phyloP scores from a whole-genome alignment of 164 flowering plant species.

The Cinnamomum micranthum region DNA sequence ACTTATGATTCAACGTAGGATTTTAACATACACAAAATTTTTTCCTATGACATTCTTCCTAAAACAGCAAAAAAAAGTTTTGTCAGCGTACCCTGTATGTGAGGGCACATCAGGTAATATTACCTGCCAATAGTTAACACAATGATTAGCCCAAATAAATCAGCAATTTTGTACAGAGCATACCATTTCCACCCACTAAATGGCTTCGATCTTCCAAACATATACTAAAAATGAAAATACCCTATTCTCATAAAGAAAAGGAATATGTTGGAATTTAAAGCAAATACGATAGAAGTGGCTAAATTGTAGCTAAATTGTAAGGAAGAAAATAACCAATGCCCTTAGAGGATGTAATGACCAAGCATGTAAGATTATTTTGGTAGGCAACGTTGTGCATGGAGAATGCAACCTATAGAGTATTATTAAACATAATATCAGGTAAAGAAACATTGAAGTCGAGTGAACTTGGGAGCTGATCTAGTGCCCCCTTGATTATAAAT shows the following conservation, averaged over 20 bases:
- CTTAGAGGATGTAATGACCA: no score
- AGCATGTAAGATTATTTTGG: no score
- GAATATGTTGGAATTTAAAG: not conserved
- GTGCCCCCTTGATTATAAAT: no score
- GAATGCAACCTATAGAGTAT: no score
- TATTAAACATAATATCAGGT: no score
- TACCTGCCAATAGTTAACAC: not conserved
- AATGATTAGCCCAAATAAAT: not conserved
- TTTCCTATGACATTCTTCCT: no score
- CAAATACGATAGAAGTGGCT: not conserved
- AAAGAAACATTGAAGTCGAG: no score
- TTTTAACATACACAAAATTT: no score
- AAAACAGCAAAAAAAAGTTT: not conserved
- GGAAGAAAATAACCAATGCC: not conserved
- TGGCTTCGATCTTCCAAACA: slow-evolving; percentile 43
- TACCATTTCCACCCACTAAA: slow-evolving; percentile 51
- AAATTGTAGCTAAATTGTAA: no score
- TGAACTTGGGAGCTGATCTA: no score
- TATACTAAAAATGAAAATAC: slow-evolving; percentile 46
- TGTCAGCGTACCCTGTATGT: not conserved
- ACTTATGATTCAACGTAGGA: not conserved
- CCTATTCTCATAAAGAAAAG: slow-evolving; percentile 37
- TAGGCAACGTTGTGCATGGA: no score
- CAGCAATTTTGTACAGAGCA: not conserved
- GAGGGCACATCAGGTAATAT: not conserved